phyloP scores from a whole-genome alignment of 768 basidiomycete species.

The Baorangia bicolor region DNA sequence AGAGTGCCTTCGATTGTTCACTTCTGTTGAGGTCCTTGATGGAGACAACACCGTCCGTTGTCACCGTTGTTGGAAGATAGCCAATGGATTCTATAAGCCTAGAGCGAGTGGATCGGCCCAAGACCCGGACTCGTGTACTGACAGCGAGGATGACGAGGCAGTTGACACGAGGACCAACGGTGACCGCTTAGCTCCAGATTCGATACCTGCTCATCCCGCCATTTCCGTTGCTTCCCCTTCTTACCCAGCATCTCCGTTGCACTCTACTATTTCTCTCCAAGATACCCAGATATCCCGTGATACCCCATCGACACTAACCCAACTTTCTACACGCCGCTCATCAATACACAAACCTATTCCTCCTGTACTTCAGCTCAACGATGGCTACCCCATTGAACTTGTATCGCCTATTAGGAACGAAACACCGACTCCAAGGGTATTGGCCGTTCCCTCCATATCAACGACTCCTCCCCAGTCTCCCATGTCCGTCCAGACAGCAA shows the following conservation, averaged over 20 bases:
- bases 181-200: conserved; percentile 5
- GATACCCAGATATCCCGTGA: conserved; percentile 30
- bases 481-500: conserved; percentile 20
- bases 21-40: conserved; percentile 88
- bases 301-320: conserved; percentile 19
- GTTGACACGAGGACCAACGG: conserved; percentile 23
- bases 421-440: conserved; percentile 36
- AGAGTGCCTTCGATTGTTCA: conserved; percentile 85
- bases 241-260: conserved; percentile 15
- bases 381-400: conserved; percentile 20
- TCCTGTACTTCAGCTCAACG: conserved; percentile 31
- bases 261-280: conserved; percentile 41
- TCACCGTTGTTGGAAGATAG: conserved; percentile 90
- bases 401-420: conserved; percentile 12
- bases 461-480: conserved; percentile 48
- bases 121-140: conserved; percentile 30
- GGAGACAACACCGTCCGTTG: conserved; percentile 96
- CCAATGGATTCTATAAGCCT: conserved; percentile 58
- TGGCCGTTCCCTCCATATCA: conserved; percentile 55
- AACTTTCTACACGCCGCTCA: conserved; percentile 4
- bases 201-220: conserved; percentile 30
- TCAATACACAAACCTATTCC: conserved; percentile 20
- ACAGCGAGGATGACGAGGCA: conserved; percentile 34
- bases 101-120: conserved; percentile 18
- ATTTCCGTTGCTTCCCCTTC: conserved; percentile 1